Conservation (phyloP, 2,329 filamentous ascomycete species). For the Colletotrichum gigasporum region DNA sequence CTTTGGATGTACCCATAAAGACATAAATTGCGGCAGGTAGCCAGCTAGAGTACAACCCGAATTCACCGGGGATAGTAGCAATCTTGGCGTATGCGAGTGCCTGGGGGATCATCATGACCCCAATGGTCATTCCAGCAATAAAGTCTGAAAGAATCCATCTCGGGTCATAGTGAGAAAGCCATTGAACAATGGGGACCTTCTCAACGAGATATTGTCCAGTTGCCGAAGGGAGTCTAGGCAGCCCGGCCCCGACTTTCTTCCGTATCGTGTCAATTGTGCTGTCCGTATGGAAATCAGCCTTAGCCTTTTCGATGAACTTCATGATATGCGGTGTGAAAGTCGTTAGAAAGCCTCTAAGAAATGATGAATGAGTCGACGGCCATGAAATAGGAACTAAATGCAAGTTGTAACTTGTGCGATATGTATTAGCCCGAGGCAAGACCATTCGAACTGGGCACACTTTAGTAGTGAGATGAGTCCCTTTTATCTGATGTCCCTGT, state of each 20-base stretch:
- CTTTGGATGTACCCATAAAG: slow-evolving; percentile 71
- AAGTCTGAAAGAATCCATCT: slow-evolving; percentile 70
- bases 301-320: slow-evolving; percentile 36
- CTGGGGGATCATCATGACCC: slow-evolving; percentile 69
- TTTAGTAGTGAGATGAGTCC: neutral
- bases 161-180: slow-evolving; percentile 69
- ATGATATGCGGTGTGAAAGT: slow-evolving; percentile 20
- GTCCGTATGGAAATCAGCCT: slow-evolving; percentile 47
- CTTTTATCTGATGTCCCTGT: slow-evolving; percentile 1
- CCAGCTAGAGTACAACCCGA: slow-evolving; percentile 69
- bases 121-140: slow-evolving; percentile 69
- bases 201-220: slow-evolving; percentile 65
- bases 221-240: slow-evolving; percentile 57
- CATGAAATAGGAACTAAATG: neutral
- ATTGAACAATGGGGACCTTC: slow-evolving; percentile 70
- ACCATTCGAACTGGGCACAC: neutral
- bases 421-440: neutral
- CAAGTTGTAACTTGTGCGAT: neutral
- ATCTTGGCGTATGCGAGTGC: slow-evolving; percentile 71
- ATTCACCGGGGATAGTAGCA: slow-evolving; percentile 68
- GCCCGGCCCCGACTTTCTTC: slow-evolving; percentile 40
- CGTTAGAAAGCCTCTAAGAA: neutral
- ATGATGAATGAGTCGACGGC: neutral
- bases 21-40: slow-evolving; percentile 65
- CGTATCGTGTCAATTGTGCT: slow-evolving; percentile 46